Conservation (phyloP, 2,329 filamentous ascomycete species). For the Penicillium sp. region DNA sequence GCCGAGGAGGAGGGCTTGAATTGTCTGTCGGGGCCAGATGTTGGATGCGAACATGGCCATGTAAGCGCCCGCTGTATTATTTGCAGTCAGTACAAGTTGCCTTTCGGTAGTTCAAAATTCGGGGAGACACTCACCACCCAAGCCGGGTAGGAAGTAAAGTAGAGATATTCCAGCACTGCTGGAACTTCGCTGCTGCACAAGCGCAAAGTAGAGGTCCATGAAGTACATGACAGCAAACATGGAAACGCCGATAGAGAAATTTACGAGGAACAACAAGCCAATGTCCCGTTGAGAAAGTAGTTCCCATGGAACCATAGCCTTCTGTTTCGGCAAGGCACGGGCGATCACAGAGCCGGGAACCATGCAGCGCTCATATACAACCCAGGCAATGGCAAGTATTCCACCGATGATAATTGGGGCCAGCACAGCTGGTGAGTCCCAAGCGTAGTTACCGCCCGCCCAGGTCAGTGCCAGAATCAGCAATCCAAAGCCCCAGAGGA, state of each 20-base stretch:
- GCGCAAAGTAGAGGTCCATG: slow-evolving; percentile 67
- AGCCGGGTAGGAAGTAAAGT: slow-evolving; percentile 65
- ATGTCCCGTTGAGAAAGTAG: slow-evolving; percentile 59
- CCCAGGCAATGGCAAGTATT: slow-evolving; percentile 46
- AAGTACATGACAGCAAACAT: slow-evolving; percentile 66
- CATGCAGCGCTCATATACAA: slow-evolving; percentile 59
- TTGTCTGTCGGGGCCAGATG: slow-evolving; percentile 62
- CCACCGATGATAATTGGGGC: slow-evolving; percentile 52
- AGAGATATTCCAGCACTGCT: slow-evolving; percentile 60
- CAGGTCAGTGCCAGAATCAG: slow-evolving; percentile 59
- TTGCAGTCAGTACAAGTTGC: background rate
- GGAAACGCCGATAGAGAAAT: slow-evolving; percentile 19
- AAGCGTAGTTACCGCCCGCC: slow-evolving; percentile 58
- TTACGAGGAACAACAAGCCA: slow-evolving; percentile 36
- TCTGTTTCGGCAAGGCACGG: slow-evolving; percentile 55
- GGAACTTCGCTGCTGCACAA: slow-evolving; percentile 58
- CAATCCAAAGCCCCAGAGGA: slow-evolving; percentile 57
- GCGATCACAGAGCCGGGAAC: slow-evolving; percentile 52
- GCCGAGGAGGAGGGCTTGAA: slow-evolving; percentile 60
- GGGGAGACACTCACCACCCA: slow-evolving; percentile 51
- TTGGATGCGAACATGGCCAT: slow-evolving; percentile 63
- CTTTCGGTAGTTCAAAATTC: slow-evolving; percentile 4
- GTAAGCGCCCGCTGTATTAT: slow-evolving; percentile 54
- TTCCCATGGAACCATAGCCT: slow-evolving; percentile 65
- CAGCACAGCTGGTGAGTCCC: slow-evolving; percentile 54